A percentile compares a stretch with the other conserved stretches of the same genome.
Evolutionary conservation across 352 stramenopile species (phyloP).

Genomic region (Chrysophaeum taylorii): DNA sequence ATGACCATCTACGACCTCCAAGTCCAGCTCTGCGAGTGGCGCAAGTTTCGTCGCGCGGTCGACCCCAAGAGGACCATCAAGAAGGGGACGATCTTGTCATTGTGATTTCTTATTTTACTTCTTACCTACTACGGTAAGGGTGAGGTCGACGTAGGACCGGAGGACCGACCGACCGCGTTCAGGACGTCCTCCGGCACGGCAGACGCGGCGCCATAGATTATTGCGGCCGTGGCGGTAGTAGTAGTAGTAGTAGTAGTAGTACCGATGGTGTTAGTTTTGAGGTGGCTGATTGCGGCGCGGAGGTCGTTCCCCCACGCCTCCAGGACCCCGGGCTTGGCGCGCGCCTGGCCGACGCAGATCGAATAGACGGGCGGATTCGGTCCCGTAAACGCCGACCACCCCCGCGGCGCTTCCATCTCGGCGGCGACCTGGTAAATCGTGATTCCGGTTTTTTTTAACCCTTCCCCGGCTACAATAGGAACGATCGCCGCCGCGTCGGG

Average conservation of each 20-base stretch:
- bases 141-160: too few species aligned
- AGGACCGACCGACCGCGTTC: too few species aligned
- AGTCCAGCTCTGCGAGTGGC: conserved; percentile 16
- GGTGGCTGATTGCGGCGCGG: neutral
- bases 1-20: conserved; percentile 14
- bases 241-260: too few species aligned
- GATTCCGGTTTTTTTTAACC: conserved; percentile 39
- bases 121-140: too few species aligned
- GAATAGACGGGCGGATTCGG: conserved; percentile 3
- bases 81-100: neutral
- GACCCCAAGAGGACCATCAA: neutral
- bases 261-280: conserved; percentile 17
- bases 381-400: conserved; percentile 52
- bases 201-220: too few species aligned
- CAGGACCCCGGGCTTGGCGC: conserved; percentile 10
- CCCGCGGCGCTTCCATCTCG: conserved; percentile 62
- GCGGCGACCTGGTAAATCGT: conserved; percentile 67
- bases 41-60: conserved; percentile 3
- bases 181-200: too few species aligned
- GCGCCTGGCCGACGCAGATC: conserved; percentile 12
- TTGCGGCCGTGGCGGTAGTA: too few species aligned
- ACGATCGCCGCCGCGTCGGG: conserved; percentile 62
- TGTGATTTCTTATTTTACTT: neutral
- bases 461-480: conserved; percentile 62
- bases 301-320: conserved; percentile 15